Conservation (phyloP, 108 stramenopile genomes). For the Cyclostephanos invisitatus region DNA sequence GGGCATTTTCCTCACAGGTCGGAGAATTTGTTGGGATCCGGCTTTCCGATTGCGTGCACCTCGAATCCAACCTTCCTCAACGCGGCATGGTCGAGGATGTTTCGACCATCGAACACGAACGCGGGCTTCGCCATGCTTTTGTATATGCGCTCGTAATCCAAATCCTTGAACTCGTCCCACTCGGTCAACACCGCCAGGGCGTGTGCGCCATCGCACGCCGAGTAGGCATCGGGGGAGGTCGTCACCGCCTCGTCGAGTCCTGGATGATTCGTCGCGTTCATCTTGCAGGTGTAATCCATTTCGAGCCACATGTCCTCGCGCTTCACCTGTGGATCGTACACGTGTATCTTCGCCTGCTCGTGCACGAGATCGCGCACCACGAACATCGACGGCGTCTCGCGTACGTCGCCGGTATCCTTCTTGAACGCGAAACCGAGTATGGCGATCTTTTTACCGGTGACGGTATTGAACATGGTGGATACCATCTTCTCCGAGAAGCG, state of each 20-base stretch:
- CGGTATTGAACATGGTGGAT: slow-evolving; percentile 97
- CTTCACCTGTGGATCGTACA: slow-evolving; percentile 98
- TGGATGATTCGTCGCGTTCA: slow-evolving; percentile 85
- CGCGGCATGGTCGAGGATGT: slow-evolving; percentile 87
- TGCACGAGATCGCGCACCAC: slow-evolving; percentile 93
- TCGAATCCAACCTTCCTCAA: slow-evolving; percentile 98
- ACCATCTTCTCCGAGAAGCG: slow-evolving; percentile 98
- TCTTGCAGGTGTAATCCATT: slow-evolving; percentile 95
- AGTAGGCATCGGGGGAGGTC: slow-evolving; percentile 88
- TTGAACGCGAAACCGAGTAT: slow-evolving; percentile 99
- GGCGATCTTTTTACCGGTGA: slow-evolving; percentile 98
- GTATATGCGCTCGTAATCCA: slow-evolving; percentile 92
- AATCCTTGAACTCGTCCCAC: slow-evolving; percentile 99
- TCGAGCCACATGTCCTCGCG: slow-evolving; percentile 97
- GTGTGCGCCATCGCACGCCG: slow-evolving; percentile 94
- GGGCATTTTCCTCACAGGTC: slow-evolving; percentile 77
- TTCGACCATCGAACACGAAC: slow-evolving; percentile 98
- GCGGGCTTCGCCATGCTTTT: slow-evolving; percentile 97
- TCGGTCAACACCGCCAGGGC: slow-evolving; percentile 97
- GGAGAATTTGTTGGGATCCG: slow-evolving; percentile 80
- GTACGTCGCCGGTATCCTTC: slow-evolving; percentile 99
- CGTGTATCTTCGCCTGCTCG: slow-evolving; percentile 91
- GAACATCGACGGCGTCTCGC: slow-evolving; percentile 98
- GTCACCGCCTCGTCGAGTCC: slow-evolving; percentile 73
- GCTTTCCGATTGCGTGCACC: slow-evolving; percentile 96